Percentiles rank a stretch among this genome's conserved stretches.
Evolutionary conservation across 2,329 filamentous ascomycete species (phyloP).

Genomic region (Pyrenophora teres): DNA sequence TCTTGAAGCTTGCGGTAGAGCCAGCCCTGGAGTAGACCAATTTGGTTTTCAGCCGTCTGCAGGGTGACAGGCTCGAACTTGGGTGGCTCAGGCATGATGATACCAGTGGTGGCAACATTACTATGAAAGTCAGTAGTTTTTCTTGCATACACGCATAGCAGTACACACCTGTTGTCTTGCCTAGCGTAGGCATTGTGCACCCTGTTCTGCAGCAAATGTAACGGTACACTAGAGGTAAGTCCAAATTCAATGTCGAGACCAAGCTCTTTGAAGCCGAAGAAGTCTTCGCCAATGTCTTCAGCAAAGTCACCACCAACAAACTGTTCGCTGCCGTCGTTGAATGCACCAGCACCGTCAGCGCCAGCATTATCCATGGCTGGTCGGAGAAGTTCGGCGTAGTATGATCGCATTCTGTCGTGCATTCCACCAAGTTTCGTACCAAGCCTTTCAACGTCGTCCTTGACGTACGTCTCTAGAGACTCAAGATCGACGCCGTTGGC

Average conservation of each 20-base stretch:
- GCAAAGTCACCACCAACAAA: slow-evolving; percentile 97
- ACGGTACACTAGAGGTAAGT: slow-evolving; percentile 84
- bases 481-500: slow-evolving; percentile 85
- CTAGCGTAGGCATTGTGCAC: slow-evolving; percentile 84
- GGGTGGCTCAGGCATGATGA: slow-evolving; percentile 70
- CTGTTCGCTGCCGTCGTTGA: slow-evolving; percentile 96
- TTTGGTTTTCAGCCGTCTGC: slow-evolving; percentile 77
- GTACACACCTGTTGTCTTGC: slow-evolving; percentile 65
- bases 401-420: slow-evolving; percentile 92
- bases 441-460: slow-evolving; percentile 89
- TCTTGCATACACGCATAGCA: slow-evolving; percentile 3
- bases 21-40: slow-evolving; percentile 88
- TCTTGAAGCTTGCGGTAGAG: slow-evolving; percentile 87
- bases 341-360: slow-evolving; percentile 83
- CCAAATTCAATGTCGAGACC: slow-evolving; percentile 92
- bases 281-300: slow-evolving; percentile 96
- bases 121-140: slow-evolving; percentile 48
- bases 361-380: slow-evolving; percentile 80
- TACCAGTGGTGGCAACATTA: slow-evolving; percentile 61
- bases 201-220: slow-evolving; percentile 90
- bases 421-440: slow-evolving; percentile 78
- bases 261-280: slow-evolving; percentile 96
- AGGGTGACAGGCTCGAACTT: slow-evolving; percentile 77
- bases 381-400: slow-evolving; percentile 89
- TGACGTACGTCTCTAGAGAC: slow-evolving; percentile 81